A percentile compares a stretch with the other conserved stretches of the same genome.
Evolutionary conservation across 2,329 filamentous ascomycete genomes (phyloP).

Genomic region (Diaporthe australafricana): DNA sequence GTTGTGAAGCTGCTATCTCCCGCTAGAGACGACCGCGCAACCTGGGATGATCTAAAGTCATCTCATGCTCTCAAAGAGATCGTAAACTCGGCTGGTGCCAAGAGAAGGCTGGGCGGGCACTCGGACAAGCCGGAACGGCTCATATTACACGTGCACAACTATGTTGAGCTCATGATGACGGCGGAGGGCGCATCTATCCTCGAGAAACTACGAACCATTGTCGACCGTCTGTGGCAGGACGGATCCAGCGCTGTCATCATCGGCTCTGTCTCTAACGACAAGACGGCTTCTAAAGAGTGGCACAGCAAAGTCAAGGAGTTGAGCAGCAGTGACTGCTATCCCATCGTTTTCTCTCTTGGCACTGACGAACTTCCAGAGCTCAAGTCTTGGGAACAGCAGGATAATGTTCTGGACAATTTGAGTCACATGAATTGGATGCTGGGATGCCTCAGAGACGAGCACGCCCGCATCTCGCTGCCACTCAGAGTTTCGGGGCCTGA

Average conservation of each 20-base stretch:
- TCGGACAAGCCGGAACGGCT: conserved; percentile 51
- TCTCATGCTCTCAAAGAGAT: conserved; percentile 68
- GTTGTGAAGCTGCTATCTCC: conserved; percentile 44
- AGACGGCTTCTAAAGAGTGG: conserved; percentile 51
- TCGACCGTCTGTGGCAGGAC: conserved; percentile 77
- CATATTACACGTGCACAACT: conserved; percentile 84
- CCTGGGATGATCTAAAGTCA: conserved; percentile 72
- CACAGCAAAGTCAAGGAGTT: conserved; percentile 46
- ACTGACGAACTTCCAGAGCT: conserved; percentile 25
- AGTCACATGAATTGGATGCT: conserved; percentile 61
- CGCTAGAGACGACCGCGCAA: conserved; percentile 54
- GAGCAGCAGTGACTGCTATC: conserved; percentile 46
- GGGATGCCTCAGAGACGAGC: conserved; percentile 47
- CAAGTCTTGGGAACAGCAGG: conserved; percentile 43
- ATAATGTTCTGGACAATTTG: conserved; percentile 59
- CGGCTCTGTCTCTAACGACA: conserved; percentile 75
- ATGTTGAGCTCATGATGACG: conserved; percentile 79
- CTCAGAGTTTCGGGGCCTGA: not conserved
- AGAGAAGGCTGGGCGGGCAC: conserved; percentile 42
- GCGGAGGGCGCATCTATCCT: conserved; percentile 77
- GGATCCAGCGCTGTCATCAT: conserved; percentile 81
- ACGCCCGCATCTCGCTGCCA: conserved; percentile 35
- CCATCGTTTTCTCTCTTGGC: conserved; percentile 32
- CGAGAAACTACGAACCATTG: conserved; percentile 74
- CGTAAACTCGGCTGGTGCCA: conserved; percentile 59